These are phyloP conservation scores for Cyclospora cayetanensis DNA, from an alignment of 169 alveolate genomes.

Conservation along the genomic window DNA sequence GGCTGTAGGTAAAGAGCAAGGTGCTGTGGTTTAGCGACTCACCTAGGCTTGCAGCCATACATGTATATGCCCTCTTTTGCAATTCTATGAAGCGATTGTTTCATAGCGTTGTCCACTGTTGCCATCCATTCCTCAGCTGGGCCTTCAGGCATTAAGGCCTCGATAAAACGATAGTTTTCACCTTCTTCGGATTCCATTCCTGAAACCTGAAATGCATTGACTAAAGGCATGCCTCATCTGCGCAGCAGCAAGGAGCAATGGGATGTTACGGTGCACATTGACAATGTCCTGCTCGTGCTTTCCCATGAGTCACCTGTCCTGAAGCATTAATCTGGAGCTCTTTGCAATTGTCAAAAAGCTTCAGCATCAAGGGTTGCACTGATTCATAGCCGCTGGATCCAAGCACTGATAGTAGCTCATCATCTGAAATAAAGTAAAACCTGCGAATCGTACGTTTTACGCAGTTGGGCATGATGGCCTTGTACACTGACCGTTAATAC, in stretches of 20 bases:
- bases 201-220: conserved; percentile 62
- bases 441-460: no score
- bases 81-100: conserved; percentile 84
- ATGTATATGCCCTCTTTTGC: conserved; percentile 88
- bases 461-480: neutral
- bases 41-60: conserved; percentile 89
- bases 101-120: conserved; percentile 92
- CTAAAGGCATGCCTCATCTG: neutral
- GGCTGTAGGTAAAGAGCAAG: neutral
- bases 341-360: conserved; percentile 95
- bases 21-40: neutral
- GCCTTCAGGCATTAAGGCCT: conserved; percentile 90
- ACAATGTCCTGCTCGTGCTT: no score
- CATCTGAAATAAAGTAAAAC: conserved; percentile 94
- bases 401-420: conserved; percentile 92
- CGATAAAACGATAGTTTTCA: conserved; percentile 87
- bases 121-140: conserved; percentile 95
- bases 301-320: conserved; percentile 10
- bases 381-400: conserved; percentile 92
- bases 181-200: conserved; percentile 95
- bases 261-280: no score
- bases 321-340: conserved; percentile 76
- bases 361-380: conserved; percentile 93
- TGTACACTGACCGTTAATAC: neutral
- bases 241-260: neutral